Evolutionary conservation across 192 early-diverging fungal species (phyloP).

Genomic region (Coemansia sp.): DNA sequence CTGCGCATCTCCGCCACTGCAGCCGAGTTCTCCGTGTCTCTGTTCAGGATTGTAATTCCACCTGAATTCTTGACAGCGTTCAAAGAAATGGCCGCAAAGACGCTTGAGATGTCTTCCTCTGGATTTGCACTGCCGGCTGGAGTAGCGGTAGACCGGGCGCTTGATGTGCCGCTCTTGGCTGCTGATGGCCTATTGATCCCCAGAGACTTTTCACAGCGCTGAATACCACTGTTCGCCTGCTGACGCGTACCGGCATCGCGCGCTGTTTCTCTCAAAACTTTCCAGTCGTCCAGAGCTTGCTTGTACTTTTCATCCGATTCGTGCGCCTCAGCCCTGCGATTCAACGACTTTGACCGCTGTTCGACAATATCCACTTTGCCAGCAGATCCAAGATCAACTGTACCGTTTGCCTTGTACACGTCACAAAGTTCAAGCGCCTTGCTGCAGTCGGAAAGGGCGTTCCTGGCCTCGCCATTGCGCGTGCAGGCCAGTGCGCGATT

Average conservation of each 20-base stretch:
- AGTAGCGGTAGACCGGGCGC: neutral
- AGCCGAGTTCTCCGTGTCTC: conserved; percentile 35
- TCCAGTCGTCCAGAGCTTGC: conserved; percentile 66
- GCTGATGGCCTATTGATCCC: conserved; percentile 26
- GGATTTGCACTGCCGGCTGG: conserved; percentile 13
- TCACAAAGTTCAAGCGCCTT: conserved; percentile 41
- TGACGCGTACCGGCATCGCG: conserved; percentile 29
- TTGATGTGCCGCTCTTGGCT: neutral
- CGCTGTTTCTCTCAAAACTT: conserved; percentile 38
- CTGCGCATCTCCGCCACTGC: conserved; percentile 74
- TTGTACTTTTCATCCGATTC: conserved; percentile 83
- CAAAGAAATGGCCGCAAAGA: conserved; percentile 52
- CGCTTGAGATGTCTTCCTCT: conserved; percentile 30
- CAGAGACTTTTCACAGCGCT: conserved; percentile 59
- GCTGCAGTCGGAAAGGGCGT: conserved; percentile 70
- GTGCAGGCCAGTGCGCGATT: conserved; percentile 81
- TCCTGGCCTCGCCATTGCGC: conserved; percentile 82
- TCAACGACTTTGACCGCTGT: conserved; percentile 74
- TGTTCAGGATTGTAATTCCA: conserved; percentile 18
- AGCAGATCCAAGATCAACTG: conserved; percentile 19
- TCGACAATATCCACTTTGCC: conserved; percentile 45
- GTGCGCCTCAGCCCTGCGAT: conserved; percentile 75
- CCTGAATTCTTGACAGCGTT: conserved; percentile 26
- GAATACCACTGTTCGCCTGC: conserved; percentile 57
- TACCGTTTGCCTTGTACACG: conserved; percentile 34